Base-by-base conservation (phyloP, 768 basidiomycete genomes). In the Tricholoma terreum region DNA sequence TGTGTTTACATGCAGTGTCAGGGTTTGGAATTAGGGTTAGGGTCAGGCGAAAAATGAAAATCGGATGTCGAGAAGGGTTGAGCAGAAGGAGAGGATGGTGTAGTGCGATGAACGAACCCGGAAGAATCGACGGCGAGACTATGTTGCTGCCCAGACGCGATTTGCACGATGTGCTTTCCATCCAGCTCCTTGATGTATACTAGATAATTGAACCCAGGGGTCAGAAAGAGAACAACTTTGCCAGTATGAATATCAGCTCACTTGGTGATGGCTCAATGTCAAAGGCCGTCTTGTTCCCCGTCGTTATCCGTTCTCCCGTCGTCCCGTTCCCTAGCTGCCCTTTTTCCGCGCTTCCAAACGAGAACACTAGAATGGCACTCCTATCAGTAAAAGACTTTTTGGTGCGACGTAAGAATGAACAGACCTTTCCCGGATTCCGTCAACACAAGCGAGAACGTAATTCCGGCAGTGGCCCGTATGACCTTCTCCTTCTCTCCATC, bases 251-350 rank as follows among this genome's bases (percentile, higher is more conserved):
- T 46, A 42, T 27, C 14, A 21, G 60, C 79, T 62, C 64, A 89
- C 91, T 75, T 22, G 91, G 90, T 8, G 83, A 78, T 33, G 76
- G 72, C 63, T 92, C 87, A 17, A 90, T 80, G 65, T 96, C 94
- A 65, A 82, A 96, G 10, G 83, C 85, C 0, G 86, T 84, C 72
- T 93, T 93, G 64, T 92, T 92, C 17, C 89, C 90, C 1, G 89
- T 88, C 8, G 87, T 83, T 57, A 96, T 91, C 34, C 92, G 84
- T 71, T 96, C 94, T n/a, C 95, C 93, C 0, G 93, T 95, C 61
- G 84, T 84, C 15, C 95, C 96, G 68, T 93, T 95, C 0, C 94
- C 96, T 0, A 98, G 77, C 62, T 97, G 95, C 1, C 96, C 96
- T 57, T 92, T 86, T 71, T 97, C 94, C 19, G 86, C 92, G 51